Evolutionary conservation across 2,329 filamentous ascomycete genomes (phyloP), one percentile per base, ranked within the genome.

Genomic region (Nemania abortiva): DNA sequence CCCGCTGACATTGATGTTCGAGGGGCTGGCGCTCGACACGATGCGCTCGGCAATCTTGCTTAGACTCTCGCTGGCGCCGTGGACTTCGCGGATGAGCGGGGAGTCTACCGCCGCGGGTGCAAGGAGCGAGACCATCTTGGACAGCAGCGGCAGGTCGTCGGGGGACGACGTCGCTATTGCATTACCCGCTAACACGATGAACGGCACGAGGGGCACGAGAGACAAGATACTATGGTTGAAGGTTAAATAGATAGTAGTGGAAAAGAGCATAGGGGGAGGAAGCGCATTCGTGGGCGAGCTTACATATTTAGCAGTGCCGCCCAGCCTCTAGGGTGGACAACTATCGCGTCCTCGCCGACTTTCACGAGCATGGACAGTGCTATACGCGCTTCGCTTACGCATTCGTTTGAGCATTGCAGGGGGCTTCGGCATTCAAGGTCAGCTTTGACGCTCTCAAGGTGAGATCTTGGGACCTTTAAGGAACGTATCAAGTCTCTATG

Each of bases 181-280:
- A 49, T 77, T 76, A 18, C 75, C 75, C 10, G 74, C 74, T 9
- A 77, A 63, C 39, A 77, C 74, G 29, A 75, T 73, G 24, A 76
- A 77, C 2, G 75, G 70, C 6, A 73, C 75, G 18, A 77, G 72
- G 20, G 75, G 75, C 10, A 73, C 75, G 2, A 77, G 52, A 20
- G 69, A 75, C 13, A 77, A 24, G 42, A 74, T 65, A 13, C 75
- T 77, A 34, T 22, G 1, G 37, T n/a, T n/a, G n/a, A n/a, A n/a
- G n/a, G n/a, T n/a, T n/a, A n/a, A n/a, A n/a, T 4, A 22, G 6
- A 9, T 1, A 24, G 63, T 74, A 73, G 59, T 37, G 10, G n/a
- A 18, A 7, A 24, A n/a, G 2, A 22, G 7, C 27, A 1, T n/a
- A n/a, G 10, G 9, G 20, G 29, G 24, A 20, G 20, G 10, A 15